Evolutionary conservation across 2,329 filamentous ascomycete genomes (phyloP).

Genomic region (Nothopassalora personata): DNA sequence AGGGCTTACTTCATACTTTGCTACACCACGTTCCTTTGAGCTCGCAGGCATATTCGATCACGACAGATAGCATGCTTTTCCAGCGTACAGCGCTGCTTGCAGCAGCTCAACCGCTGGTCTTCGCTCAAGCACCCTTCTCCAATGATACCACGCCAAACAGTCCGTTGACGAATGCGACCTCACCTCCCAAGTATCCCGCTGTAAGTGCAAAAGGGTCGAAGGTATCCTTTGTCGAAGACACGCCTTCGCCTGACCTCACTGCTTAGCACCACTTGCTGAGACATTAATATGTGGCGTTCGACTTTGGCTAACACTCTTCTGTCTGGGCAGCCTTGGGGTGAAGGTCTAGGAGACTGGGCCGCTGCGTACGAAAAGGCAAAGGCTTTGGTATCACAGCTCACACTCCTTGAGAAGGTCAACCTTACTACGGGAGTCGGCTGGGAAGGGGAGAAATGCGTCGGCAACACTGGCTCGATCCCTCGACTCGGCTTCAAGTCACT

Average conservation of each 20-base stretch:
- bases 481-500: constrained; percentile 64
- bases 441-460: constrained; percentile 68
- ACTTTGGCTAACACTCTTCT: too few relatives aligned
- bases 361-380: constrained; percentile 70
- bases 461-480: constrained; percentile 65
- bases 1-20: not conserved
- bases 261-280: too few relatives aligned
- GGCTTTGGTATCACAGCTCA: constrained; percentile 76
- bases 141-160: not conserved
- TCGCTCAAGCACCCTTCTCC: constrained; percentile 12
- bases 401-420: constrained; percentile 86
- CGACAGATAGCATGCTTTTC: constrained; percentile 20
- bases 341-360: constrained; percentile 67
- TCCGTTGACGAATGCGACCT: constrained; percentile 31
- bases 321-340: constrained; percentile 61
- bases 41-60: not conserved
- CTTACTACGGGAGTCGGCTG: constrained; percentile 84
- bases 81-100: constrained; percentile 24
- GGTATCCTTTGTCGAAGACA: too few relatives aligned
- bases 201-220: too few relatives aligned
- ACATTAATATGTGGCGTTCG: too few relatives aligned
- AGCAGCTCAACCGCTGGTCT: constrained; percentile 27
- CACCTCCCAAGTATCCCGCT: constrained; percentile 72
- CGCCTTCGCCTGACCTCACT: too few relatives aligned
- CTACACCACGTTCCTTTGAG: not conserved